Evolutionary conservation across 768 basidiomycete genomes (phyloP), one percentile per base, ranked within the genome.

Genomic region (Cystobasidium tubakii): DNA sequence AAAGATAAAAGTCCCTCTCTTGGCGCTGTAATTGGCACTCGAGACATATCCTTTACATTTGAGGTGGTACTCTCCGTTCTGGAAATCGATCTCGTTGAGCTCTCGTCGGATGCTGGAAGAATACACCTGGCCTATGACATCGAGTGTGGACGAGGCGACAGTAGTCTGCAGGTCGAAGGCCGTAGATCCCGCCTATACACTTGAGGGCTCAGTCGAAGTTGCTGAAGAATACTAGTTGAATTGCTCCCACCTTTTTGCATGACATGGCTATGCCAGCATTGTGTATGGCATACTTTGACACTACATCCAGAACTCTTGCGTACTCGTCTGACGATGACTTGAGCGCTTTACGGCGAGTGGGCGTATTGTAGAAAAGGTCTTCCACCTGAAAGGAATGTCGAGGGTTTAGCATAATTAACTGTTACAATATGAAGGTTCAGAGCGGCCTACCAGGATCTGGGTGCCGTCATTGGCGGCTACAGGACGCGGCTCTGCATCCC

Each of bases 401-500:
- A 43, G 6, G 4, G 75, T 9, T 72, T 66, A 10, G 25, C n/a
- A 27, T 23, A 15, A 1, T 27, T 34, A 72, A 43, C 10, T 19
- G 57, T 66, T 6, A 6, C 39, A 12, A 50, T 19, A n/a, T 19
- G 21, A 50, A 19, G 15, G 46, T n/a, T n/a, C n/a, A 50, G 4
- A 50, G 7, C n/a, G 3, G 46, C 46, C 27, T 15, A 92, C 94
- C 1, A 85, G 88, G 55, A 98, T 88, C 1, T 87, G 88, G 0
- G 96, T 98, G 1, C 96, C 96, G 71, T 96, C 90, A 78, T 94
- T 96, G 4, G 93, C 93, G 21, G 96, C 95, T 75, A 88, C 89
- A 17, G 95, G 89, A 77, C 90, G 91, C 0, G 94, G 91, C 57
- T 93, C 90, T 0, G 86, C 80, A 0, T 67, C 74, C 2, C 85